These are phyloP conservation scores for Leptographium wingfieldii DNA, from an alignment of 2,329 filamentous ascomycete genomes.

Conservation along the genomic window DNA sequence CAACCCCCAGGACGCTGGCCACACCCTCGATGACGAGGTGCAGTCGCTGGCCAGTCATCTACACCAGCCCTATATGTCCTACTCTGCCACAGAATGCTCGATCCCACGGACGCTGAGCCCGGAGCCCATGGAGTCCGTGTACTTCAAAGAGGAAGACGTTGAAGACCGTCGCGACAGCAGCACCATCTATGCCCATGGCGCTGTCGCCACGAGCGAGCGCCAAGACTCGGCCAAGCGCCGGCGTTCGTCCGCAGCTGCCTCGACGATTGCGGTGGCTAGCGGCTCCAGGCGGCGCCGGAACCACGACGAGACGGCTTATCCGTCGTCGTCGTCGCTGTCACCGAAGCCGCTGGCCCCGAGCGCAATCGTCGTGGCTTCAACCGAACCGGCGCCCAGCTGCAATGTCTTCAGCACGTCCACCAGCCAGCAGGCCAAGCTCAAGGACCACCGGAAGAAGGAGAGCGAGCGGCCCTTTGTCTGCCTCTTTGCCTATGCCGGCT, in stretches of 20 bases:
- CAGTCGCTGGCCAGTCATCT: background rate
- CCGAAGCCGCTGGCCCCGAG: background rate
- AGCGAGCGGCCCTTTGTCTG: slow-evolving; percentile 57
- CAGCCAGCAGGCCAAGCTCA: slow-evolving; percentile 16
- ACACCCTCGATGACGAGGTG: slow-evolving; percentile 17
- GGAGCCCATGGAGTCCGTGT: background rate
- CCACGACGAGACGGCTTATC: no score
- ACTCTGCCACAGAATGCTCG: background rate
- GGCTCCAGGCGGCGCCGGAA: no score
- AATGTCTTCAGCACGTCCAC: background rate
- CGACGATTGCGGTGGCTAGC: no score
- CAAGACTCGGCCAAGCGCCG: background rate
- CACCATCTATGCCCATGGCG: no score
- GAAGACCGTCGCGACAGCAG: no score
- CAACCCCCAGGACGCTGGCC: slow-evolving; percentile 13
- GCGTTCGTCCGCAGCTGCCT: background rate
- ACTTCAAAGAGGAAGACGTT: background rate
- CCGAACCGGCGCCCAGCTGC: background rate
- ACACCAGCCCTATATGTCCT: background rate
- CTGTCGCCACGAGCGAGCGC: no score
- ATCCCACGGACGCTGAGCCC: background rate
- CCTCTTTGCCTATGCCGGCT: slow-evolving; percentile 67
- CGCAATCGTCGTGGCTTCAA: background rate
- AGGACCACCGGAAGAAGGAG: slow-evolving; percentile 35
- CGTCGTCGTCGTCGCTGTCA: background rate